These are phyloP conservation scores for Lojkania enalia DNA, from an alignment of 2,329 filamentous ascomycete genomes.

Conservation along the genomic window DNA sequence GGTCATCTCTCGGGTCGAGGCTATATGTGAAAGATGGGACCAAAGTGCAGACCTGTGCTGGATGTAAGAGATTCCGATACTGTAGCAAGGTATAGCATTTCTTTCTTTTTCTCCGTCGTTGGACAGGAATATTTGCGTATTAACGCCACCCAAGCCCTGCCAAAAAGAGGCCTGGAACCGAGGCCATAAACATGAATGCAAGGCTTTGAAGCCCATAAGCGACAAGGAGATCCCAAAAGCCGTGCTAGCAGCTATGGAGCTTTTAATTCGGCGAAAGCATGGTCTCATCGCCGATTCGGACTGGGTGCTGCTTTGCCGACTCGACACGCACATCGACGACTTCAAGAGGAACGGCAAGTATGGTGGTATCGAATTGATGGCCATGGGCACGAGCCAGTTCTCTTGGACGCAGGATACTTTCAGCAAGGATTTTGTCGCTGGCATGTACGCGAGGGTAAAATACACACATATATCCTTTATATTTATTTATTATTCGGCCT, in stretches of 20 bases:
- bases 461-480: neutral
- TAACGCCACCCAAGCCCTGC: too few species aligned
- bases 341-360: conserved; percentile 47
- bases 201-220: conserved; percentile 52
- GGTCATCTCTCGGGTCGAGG: conserved; percentile 34
- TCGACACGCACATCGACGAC: conserved; percentile 55
- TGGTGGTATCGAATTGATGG: conserved; percentile 56
- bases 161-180: conserved; percentile 63
- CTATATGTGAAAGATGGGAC: conserved; percentile 37
- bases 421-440: conserved; percentile 47
- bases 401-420: conserved; percentile 49
- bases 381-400: conserved; percentile 59
- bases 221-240: conserved; percentile 55
- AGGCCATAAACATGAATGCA: conserved; percentile 63
- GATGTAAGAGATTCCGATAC: conserved; percentile 62
- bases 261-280: conserved; percentile 53
- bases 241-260: conserved; percentile 59
- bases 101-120: neutral
- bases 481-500: neutral
- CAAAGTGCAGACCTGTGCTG: conserved; percentile 58
- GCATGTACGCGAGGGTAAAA: conserved; percentile 53
- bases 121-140: too few species aligned
- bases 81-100: conserved; percentile 62
- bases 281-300: conserved; percentile 43
- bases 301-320: conserved; percentile 48